phyloP scores from a whole-genome alignment of 2,329 filamentous ascomycete species.

The Hypoxylon sp. region DNA sequence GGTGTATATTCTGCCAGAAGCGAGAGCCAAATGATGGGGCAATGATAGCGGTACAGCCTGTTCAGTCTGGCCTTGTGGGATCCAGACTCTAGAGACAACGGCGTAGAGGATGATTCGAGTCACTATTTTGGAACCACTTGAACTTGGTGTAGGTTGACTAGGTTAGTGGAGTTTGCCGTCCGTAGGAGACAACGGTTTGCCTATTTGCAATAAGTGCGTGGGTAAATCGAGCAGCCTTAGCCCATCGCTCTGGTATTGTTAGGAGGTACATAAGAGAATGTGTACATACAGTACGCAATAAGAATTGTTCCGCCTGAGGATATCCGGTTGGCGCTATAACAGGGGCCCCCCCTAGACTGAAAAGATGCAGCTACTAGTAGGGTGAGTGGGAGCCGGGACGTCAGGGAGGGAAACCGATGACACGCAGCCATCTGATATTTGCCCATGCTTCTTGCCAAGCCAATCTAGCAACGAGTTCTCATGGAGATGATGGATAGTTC shows the following conservation, averaged over 20 bases:
- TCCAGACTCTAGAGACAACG: slow-evolving; percentile 1
- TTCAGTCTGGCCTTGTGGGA: slow-evolving; percentile 22
- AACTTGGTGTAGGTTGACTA: slow-evolving; percentile 13
- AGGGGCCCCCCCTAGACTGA: slow-evolving; percentile 33
- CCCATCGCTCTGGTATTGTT: slow-evolving; percentile 30
- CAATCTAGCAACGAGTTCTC: slow-evolving; percentile 15
- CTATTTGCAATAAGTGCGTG: slow-evolving; percentile 31
- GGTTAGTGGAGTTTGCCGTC: slow-evolving; percentile 22
- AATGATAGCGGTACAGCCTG: slow-evolving; percentile 12
- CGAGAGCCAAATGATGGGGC: slow-evolving; percentile 15
- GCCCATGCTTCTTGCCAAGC: slow-evolving; percentile 28
- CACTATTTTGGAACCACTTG: slow-evolving; percentile 24
- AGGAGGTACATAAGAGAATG: slow-evolving; percentile 14
- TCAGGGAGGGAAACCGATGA: slow-evolving; percentile 37
- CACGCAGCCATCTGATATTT: slow-evolving; percentile 36
- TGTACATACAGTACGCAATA: slow-evolving; percentile 37
- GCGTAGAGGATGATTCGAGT: slow-evolving; percentile 10
- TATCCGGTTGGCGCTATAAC: slow-evolving; percentile 34
- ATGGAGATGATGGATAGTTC: slow-evolving; percentile 10
- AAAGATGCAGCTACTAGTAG: slow-evolving; percentile 32
- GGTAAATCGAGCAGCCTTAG: slow-evolving; percentile 34
- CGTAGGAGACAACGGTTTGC: slow-evolving; percentile 15
- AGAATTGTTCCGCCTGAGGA: slow-evolving; percentile 37
- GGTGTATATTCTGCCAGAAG: slow-evolving; percentile 24
- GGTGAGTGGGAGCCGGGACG: slow-evolving; percentile 33